A percentile compares a stretch with the other conserved stretches of the same genome.
Evolutionary conservation across 768 basidiomycete species (phyloP).

Genomic region (Xerocomellus dryophilus): DNA sequence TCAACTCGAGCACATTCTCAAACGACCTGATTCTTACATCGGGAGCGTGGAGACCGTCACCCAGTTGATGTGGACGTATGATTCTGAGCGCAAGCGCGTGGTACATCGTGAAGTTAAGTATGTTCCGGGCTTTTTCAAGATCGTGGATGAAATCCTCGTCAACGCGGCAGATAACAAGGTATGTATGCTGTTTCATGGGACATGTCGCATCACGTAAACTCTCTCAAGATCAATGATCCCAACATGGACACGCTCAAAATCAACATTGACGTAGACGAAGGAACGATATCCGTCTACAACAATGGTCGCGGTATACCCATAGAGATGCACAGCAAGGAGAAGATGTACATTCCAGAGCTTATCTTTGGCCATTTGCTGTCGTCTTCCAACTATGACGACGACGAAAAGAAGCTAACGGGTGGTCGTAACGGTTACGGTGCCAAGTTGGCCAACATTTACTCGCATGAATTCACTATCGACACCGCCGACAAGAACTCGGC

Average conservation of each 20-base stretch:
- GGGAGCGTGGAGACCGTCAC: slow-evolving; percentile 90
- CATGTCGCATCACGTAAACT: neutral
- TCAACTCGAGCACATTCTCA: slow-evolving; percentile 91
- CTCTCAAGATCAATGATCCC: slow-evolving; percentile 78
- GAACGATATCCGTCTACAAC: slow-evolving; percentile 90
- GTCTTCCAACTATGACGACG: slow-evolving; percentile 96
- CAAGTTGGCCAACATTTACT: slow-evolving; percentile 98
- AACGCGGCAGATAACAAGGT: slow-evolving; percentile 99
- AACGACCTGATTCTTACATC: slow-evolving; percentile 93
- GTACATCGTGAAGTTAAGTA: slow-evolving; percentile 78
- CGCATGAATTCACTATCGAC: slow-evolving; percentile 91
- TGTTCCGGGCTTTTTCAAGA: slow-evolving; percentile 99
- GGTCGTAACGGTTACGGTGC: slow-evolving; percentile 99
- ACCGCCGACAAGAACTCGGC: slow-evolving; percentile 84
- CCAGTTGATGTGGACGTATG: slow-evolving; percentile 92
- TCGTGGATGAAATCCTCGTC: slow-evolving; percentile 97
- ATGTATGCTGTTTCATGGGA: slow-evolving; percentile 15
- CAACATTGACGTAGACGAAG: slow-evolving; percentile 77
- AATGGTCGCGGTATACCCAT: slow-evolving; percentile 96
- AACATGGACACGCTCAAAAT: slow-evolving; percentile 92
- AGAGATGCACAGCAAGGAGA: slow-evolving; percentile 90
- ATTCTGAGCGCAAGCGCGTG: slow-evolving; percentile 81
- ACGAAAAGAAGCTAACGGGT: slow-evolving; percentile 97
- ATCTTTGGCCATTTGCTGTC: slow-evolving; percentile 96
- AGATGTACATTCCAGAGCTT: slow-evolving; percentile 93